Percentiles rank a stretch among this genome's conserved stretches.
phyloP scores from a whole-genome alignment of 768 basidiomycete genomes.

The Leucosporidium creatinivorum region DNA sequence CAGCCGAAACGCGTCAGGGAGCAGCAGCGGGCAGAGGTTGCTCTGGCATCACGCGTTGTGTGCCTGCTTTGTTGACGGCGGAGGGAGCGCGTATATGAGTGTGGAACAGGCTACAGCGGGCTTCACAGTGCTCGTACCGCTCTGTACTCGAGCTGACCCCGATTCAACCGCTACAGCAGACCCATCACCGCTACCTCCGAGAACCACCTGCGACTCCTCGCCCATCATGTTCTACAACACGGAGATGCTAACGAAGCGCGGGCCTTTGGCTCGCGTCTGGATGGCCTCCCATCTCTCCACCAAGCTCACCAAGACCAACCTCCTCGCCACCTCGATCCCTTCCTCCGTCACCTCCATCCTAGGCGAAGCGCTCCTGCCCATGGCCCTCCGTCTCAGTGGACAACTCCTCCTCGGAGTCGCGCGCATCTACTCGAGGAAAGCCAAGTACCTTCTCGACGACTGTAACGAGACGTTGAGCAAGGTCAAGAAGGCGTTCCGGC shows the following conservation, averaged over 20 bases:
- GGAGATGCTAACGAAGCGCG: conserved; percentile 84
- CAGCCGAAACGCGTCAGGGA: too few relatives aligned
- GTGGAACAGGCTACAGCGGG: too few relatives aligned
- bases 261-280: conserved; percentile 95
- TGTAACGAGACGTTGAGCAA: conserved; percentile 93
- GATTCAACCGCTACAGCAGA: too few relatives aligned
- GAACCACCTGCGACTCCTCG: neutral
- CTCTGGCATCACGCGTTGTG: too few relatives aligned
- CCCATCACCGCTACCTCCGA: neutral
- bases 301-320: conserved; percentile 92
- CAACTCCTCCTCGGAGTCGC: conserved; percentile 94
- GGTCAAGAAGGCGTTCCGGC: conserved; percentile 95
- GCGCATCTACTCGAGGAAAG: conserved; percentile 93
- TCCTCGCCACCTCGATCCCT: conserved; percentile 88
- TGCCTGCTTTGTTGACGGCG: too few relatives aligned
- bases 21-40: too few relatives aligned
- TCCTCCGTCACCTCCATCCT: conserved; percentile 95
- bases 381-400: conserved; percentile 93
- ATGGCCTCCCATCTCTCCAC: conserved; percentile 97
- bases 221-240: conserved; percentile 71
- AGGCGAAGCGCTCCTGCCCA: conserved; percentile 74
- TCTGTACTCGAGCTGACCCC: too few relatives aligned
- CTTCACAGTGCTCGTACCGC: too few relatives aligned
- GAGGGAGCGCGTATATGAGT: too few relatives aligned
- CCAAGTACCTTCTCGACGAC: conserved; percentile 94